Base-by-base conservation (phyloP, 2,329 filamentous ascomycete genomes). In the Fusarium brevicatenulatum region DNA sequence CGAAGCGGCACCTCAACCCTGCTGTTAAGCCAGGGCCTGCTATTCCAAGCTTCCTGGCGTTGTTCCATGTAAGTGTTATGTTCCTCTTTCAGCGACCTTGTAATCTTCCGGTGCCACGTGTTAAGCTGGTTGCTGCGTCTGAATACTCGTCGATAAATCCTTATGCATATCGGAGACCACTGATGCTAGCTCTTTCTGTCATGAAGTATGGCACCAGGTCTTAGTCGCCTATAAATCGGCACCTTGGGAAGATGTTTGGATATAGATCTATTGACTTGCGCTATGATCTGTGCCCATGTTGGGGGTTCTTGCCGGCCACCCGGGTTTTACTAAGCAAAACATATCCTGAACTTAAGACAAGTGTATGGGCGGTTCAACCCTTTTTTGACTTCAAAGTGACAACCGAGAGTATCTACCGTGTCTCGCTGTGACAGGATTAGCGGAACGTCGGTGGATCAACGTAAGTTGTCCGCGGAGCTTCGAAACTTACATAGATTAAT, bases 61-160 rank as follows among this genome's bases (percentile, higher is more conserved):
- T n/a, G 28, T 12, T n/a, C 21, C 4, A 7, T 23, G 40, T 16
- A 2, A 12, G 3, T 19, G 0, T 19, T 21, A 7, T 21, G 8
- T 9, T 9, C 23, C 0, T 28, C 12, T 15, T 9, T 4, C 0
- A 3, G 9, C 3, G 12, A 28, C 5, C 5, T 28, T 0, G 2
- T 19, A 9, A 18, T 25, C 11, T 25, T 4, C 1, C 1, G 32
- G 32, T 32, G 32, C 32, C 12, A 6, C 2, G 4, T 25, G 7
- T 44, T 7, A 25, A 19, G 1, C 8, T 44, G 2, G 3, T 13
- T 19, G 4, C 7, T 0, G 11, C 11, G 5, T 12, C 10, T 25
- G 13, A 19, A 25, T 9, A 7, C 13, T 19, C 4, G 9, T 6
- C 8, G 25, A 7, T 15, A 28, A 15, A 16, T 47, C 3, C 15